Evolutionary conservation across 345 rosid species (phyloP).

Genomic region (Eucalyptus polyanthemos): DNA sequence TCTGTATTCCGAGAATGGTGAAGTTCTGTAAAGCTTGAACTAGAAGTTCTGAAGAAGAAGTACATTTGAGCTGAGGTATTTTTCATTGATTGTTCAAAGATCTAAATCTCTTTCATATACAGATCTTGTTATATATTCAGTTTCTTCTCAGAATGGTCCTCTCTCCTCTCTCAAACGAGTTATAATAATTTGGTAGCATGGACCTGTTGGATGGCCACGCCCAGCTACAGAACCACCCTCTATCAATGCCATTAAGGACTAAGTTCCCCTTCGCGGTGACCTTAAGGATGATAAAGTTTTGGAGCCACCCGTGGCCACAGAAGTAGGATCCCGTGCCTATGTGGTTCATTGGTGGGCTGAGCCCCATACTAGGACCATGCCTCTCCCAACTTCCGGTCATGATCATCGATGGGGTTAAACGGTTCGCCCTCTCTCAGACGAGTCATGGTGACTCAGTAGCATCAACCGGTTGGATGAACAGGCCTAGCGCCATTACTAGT

Average conservation of each 20-base stretch:
- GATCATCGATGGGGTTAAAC: background rate
- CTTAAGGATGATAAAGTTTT: background rate
- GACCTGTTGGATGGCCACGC: background rate
- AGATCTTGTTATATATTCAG: no score
- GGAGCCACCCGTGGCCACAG: background rate
- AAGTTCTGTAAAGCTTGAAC: no score
- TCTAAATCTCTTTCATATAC: no score
- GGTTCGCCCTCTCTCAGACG: background rate
- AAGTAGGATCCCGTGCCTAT: background rate
- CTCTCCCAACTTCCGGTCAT: background rate
- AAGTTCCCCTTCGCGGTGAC: no score
- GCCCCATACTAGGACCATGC: background rate
- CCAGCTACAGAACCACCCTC: background rate
- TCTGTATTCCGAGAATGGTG: no score
- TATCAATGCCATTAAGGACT: background rate
- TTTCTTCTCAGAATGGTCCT: background rate
- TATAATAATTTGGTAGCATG: background rate
- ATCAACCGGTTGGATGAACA: background rate
- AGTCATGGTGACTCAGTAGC: background rate
- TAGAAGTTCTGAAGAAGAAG: no score
- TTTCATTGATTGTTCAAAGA: no score
- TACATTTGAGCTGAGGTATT: no score
- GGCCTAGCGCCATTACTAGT: background rate
- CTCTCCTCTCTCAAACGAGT: background rate
- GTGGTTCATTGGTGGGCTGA: constrained; percentile 13